Conservation (phyloP, 2,329 filamentous ascomycete species). For the Fusarium torulosum region DNA sequence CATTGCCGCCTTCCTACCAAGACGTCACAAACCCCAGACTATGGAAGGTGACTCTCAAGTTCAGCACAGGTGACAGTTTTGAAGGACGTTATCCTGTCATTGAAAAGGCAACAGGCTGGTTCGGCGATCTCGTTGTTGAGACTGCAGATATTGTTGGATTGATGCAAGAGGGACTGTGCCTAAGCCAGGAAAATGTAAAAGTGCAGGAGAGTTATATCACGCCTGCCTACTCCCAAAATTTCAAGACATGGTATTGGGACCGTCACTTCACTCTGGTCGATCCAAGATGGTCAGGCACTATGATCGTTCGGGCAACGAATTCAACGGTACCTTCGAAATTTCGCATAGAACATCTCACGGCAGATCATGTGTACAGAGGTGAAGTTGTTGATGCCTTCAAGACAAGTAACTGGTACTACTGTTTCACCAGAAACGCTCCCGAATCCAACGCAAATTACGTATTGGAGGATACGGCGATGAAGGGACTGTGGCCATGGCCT, state of each 20-base stretch:
- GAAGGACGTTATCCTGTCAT: background rate
- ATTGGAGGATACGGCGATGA: background rate
- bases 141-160: background rate
- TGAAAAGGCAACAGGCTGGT: background rate
- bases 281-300: background rate
- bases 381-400: fast-evolving
- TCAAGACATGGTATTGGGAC: fast-evolving
- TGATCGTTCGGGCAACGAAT: background rate
- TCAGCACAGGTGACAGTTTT: background rate
- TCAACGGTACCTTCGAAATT: fast-evolving
- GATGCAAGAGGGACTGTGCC: background rate
- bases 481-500: conserved; percentile 12
- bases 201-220: background rate
- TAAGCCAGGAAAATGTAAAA: background rate
- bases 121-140: fast-evolving
- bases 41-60: background rate
- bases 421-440: background rate
- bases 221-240: fast-evolving
- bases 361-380: fast-evolving
- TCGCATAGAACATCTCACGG: background rate
- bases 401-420: background rate
- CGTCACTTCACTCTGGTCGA: background rate
- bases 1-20: background rate
- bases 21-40: background rate
- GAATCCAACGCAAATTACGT: background rate